Percentiles rank a stretch among this genome's conserved stretches.
Evolutionary conservation across 1,139 yeast genomes (phyloP).

Genomic region (Pichia sp.): DNA sequence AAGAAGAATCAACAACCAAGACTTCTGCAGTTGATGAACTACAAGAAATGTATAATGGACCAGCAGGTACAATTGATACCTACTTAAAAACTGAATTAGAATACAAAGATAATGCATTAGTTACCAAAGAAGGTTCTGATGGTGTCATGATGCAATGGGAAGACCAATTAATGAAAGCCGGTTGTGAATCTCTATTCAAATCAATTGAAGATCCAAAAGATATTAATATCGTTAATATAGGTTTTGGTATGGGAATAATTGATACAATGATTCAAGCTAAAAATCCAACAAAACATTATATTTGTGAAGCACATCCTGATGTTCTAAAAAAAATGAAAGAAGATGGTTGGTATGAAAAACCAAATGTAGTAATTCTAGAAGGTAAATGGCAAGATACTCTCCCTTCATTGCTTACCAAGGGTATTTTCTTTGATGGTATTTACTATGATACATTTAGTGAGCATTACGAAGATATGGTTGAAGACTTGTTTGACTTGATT

Average conservation of each 20-base stretch:
- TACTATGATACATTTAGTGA: constrained; percentile 94
- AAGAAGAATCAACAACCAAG: not conserved
- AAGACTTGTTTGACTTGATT: constrained; percentile 71
- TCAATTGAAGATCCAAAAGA: constrained; percentile 37
- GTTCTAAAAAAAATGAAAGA: constrained; percentile 59
- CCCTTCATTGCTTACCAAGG: constrained; percentile 56
- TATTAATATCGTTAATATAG: constrained; percentile 66
- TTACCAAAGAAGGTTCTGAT: constrained; percentile 68
- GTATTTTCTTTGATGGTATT: constrained; percentile 77
- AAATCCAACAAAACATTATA: constrained; percentile 68
- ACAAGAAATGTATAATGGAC: constrained; percentile 34
- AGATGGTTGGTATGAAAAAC: constrained; percentile 83
- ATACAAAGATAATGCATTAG: constrained; percentile 63
- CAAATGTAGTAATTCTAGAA: constrained; percentile 64
- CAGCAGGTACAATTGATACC: constrained; percentile 58
- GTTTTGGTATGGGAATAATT: constrained; percentile 96
- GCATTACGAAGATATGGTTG: constrained; percentile 68
- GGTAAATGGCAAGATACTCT: constrained; percentile 91
- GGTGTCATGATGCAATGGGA: constrained; percentile 99
- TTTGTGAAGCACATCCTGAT: constrained; percentile 93
- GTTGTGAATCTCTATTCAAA: constrained; percentile 63
- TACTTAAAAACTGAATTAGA: constrained; percentile 63
- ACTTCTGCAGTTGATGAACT: constrained; percentile 1
- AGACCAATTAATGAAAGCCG: constrained; percentile 69
- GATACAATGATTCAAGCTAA: constrained; percentile 65